Conservation (phyloP, 805 yeast species). For the Hanseniaspora meyeri region DNA sequence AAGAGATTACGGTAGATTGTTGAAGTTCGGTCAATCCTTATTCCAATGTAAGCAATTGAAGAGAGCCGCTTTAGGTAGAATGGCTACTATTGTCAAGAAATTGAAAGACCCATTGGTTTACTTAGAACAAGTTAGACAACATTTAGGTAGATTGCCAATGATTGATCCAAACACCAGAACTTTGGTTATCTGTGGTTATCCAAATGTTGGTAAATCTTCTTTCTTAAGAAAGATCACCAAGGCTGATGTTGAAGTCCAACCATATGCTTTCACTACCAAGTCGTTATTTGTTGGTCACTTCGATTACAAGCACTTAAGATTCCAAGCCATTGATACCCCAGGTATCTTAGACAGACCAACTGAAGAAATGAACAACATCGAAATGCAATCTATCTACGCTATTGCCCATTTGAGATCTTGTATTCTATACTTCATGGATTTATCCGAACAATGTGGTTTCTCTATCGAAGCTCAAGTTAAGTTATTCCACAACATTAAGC, state of each 20-base stretch:
- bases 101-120: slow-evolving; percentile 86
- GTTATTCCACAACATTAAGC: slow-evolving; percentile 92
- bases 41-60: slow-evolving; percentile 98
- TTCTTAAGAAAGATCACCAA: slow-evolving; percentile 86
- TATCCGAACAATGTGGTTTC: slow-evolving; percentile 98
- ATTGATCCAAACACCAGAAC: slow-evolving; percentile 99
- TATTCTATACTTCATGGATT: slow-evolving; percentile 94
- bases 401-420: slow-evolving; percentile 96
- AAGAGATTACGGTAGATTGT: slow-evolving; percentile 84
- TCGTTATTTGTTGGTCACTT: slow-evolving; percentile 96
- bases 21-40: slow-evolving; percentile 93
- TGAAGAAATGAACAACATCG: slow-evolving; percentile 98
- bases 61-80: slow-evolving; percentile 97
- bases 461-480: slow-evolving; percentile 94
- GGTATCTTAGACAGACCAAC: slow-evolving; percentile 98
- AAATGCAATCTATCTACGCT: slow-evolving; percentile 98
- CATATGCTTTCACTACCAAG: slow-evolving; percentile 97
- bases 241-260: slow-evolving; percentile 98
- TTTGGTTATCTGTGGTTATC: slow-evolving; percentile 92
- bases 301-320: slow-evolving; percentile 92
- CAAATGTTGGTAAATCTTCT: slow-evolving; percentile 97
- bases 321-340: slow-evolving; percentile 98
- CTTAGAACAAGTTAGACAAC: slow-evolving; percentile 97
- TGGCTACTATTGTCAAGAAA: slow-evolving; percentile 96
- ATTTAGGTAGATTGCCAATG: slow-evolving; percentile 92